phyloP scores from a whole-genome alignment of 2,329 filamentous ascomycete species.

The Colletotrichum zoysiae region DNA sequence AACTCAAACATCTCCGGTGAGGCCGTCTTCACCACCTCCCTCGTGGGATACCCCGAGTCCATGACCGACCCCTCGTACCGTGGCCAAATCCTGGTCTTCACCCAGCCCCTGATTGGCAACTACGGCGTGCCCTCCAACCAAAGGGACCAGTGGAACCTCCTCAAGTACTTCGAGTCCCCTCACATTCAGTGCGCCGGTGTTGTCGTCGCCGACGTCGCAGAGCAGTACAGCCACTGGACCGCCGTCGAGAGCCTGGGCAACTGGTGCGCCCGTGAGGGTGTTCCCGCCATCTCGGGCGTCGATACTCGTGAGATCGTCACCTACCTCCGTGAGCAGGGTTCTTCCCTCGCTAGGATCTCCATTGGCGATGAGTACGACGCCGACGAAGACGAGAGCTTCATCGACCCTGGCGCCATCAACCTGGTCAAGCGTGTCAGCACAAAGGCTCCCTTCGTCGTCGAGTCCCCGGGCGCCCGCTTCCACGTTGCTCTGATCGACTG shows the following conservation, averaged over 20 bases:
- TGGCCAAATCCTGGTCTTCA: constrained; percentile 98
- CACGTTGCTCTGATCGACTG: constrained; percentile 97
- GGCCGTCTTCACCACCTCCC: constrained; percentile 97
- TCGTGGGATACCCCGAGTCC: constrained; percentile 97
- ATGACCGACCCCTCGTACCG: constrained; percentile 90
- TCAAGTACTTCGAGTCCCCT: constrained; percentile 98
- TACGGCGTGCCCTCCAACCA: constrained; percentile 92
- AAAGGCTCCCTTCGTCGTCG: constrained; percentile 96
- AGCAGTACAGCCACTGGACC: constrained; percentile 98
- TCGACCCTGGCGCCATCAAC: constrained; percentile 97
- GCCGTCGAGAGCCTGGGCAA: constrained; percentile 92
- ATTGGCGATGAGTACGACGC: constrained; percentile 98
- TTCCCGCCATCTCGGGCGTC: constrained; percentile 95
- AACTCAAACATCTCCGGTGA: constrained; percentile 97
- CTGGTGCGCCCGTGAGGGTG: constrained; percentile 96
- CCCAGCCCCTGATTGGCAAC: constrained; percentile 97
- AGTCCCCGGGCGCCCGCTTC: constrained; percentile 83
- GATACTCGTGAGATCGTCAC: constrained; percentile 98
- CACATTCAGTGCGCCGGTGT: constrained; percentile 97
- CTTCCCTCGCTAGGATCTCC: constrained; percentile 92
- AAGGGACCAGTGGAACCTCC: constrained; percentile 88
- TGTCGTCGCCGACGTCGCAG: constrained; percentile 93
- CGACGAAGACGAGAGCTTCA: constrained; percentile 95
- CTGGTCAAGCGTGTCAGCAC: constrained; percentile 96
- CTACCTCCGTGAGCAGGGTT: constrained; percentile 94